Evolutionary conservation across 2,329 filamentous ascomycete species (phyloP).

Genomic region (Alternaria sp.): DNA sequence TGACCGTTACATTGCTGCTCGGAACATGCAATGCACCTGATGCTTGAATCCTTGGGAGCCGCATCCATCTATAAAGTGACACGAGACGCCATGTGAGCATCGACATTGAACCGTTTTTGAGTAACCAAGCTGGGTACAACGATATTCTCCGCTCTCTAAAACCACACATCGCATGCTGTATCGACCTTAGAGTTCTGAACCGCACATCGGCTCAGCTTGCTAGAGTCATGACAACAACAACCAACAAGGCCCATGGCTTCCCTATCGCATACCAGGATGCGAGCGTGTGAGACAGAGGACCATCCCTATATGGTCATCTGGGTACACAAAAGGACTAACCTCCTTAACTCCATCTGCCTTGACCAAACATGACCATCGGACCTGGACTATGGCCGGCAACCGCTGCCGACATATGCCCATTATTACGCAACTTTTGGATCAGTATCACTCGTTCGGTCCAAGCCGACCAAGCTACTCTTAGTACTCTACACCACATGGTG

Average conservation of each 20-base stretch:
- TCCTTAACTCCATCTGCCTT: neutral
- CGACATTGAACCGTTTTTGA: neutral
- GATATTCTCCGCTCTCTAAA: neutral
- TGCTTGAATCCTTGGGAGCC: conserved; percentile 1
- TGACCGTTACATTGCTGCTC: conserved; percentile 6
- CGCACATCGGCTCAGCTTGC: neutral
- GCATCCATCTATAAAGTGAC: conserved; percentile 4
- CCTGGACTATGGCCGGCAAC: neutral
- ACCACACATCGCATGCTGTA: neutral
- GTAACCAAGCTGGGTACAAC: neutral
- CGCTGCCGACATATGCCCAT: neutral
- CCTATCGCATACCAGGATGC: conserved; percentile 1
- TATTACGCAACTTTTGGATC: neutral
- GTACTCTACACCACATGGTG: conserved; percentile 36
- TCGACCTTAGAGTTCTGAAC: neutral
- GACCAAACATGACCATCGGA: conserved; percentile 13
- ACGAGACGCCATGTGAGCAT: conserved; percentile 7
- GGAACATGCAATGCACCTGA: conserved; percentile 7
- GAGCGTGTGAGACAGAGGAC: conserved; percentile 22
- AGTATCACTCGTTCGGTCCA: conserved; percentile 15
- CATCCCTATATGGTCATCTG: conserved; percentile 22
- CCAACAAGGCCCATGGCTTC: neutral
- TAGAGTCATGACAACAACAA: neutral
- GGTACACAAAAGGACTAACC: conserved; percentile 33
- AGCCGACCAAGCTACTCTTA: conserved; percentile 20